phyloP scores from a whole-genome alignment of 78 protist species.

The Tieghemostelium lacteum region DNA sequence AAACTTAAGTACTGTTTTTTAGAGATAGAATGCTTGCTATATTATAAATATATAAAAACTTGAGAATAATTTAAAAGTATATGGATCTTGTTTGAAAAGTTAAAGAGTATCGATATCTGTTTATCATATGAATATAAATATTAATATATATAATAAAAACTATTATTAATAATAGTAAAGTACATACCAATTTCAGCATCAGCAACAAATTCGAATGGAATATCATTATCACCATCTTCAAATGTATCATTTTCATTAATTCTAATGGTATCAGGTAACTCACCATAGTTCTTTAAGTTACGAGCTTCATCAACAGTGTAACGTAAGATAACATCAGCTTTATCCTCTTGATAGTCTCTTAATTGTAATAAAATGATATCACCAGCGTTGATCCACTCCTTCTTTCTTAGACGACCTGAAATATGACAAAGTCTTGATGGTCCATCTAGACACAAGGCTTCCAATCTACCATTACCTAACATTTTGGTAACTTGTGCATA shows the following conservation, averaged over 20 bases:
- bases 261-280: constrained; percentile 93
- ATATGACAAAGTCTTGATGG: constrained; percentile 95
- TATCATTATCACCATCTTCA: constrained; percentile 69
- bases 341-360: constrained; percentile 97
- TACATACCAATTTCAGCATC: constrained; percentile 48
- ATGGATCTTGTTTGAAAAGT: no score
- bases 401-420: constrained; percentile 97
- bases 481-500: constrained; percentile 95
- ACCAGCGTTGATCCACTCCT: constrained; percentile 89
- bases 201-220: constrained; percentile 82
- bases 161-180: neutral
- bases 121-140: neutral
- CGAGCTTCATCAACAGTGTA: constrained; percentile 98
- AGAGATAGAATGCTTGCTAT: no score
- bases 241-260: constrained; percentile 80
- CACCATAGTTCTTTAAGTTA: constrained; percentile 88
- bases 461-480: constrained; percentile 98
- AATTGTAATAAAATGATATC: constrained; percentile 96
- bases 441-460: constrained; percentile 98
- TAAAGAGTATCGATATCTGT: constrained; percentile 30
- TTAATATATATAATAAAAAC: neutral
- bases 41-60: no score
- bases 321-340: constrained; percentile 97
- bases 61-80: no score
- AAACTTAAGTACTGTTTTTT: no score